Evolutionary conservation across 73 alveolate genomes (phyloP), one percentile per base, ranked within the genome.

Genomic region (Paramecium caudatum): DNA sequence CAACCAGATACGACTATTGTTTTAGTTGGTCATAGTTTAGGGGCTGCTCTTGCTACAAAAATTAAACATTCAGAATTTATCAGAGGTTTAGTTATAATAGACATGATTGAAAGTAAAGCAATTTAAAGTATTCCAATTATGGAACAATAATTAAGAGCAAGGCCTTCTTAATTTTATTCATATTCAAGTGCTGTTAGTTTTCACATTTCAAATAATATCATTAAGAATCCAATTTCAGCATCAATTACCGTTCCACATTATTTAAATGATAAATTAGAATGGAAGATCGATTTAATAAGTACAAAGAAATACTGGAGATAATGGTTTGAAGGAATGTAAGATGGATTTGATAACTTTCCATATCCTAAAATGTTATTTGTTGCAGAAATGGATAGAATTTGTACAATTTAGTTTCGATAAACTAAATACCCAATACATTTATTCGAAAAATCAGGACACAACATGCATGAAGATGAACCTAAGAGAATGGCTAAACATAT

Each of bases 21-120:
- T 12, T 32, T 90, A 13, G 41, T 86, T 3, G 94, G 94, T 6
- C 94, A 90, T 25, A 61, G 90, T 47, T 62, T 90, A 16, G 94
- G 94, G 15, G 94, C 84, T 43, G 94, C 94, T 16, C 30, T 47
- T 17, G 94, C 94, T 65, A 32, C 48, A 16, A 65, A 65, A 65
- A 12, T 65, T 21, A n/a, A 30, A 36, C 50, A 36, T 1, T 7
- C 27, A 33, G 7, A 19, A 65, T 33, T 30, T 33, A 36, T 65
- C 16, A 12, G 49, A 36, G 83, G 83, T 10, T 32, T 65, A 2
- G 34, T 65, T 30, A 30, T 65, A 5, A 65, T 65, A 10, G 83
- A 65, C 17, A 65, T 30, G 47, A 36, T 65, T 33, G 83, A 65
- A 33, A 30, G 49, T 3, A 32, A 3, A 36, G 83, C 83, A 0